Evolutionary conservation across 805 yeast species (phyloP).

Genomic region (Zygoascus ofunaensis): DNA sequence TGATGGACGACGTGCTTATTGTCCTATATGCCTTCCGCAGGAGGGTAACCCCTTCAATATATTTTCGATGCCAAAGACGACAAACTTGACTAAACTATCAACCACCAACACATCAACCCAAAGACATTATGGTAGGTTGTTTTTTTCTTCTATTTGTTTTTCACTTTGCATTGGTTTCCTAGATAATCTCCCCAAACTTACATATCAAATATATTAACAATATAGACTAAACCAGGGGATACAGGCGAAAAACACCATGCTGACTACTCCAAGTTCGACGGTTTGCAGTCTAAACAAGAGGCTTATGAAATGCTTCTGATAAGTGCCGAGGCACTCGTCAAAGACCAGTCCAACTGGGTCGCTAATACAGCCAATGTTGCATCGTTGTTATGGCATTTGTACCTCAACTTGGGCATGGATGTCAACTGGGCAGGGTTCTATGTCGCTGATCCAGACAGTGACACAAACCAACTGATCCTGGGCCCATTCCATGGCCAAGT

Average conservation of each 20-base stretch:
- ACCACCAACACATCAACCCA: too few relatives aligned
- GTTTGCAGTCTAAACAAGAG: conserved; percentile 33
- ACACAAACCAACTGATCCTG: conserved; percentile 43
- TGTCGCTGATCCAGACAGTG: conserved; percentile 36
- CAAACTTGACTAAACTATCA: too few relatives aligned
- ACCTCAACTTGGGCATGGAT: conserved; percentile 42
- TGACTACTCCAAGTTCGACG: conserved; percentile 50
- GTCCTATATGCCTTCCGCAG: too few relatives aligned
- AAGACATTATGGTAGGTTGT: too few relatives aligned
- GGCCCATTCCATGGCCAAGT: conserved; percentile 98
- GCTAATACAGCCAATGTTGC: conserved; percentile 81
- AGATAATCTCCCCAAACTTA: too few relatives aligned
- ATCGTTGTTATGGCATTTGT: conserved; percentile 82
- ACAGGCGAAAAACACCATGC: conserved; percentile 44
- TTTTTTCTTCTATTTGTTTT: too few relatives aligned
- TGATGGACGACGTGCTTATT: too few relatives aligned
- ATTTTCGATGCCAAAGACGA: too few relatives aligned
- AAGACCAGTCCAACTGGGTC: conserved; percentile 71
- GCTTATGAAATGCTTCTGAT: conserved; percentile 47
- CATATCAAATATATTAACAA: too few relatives aligned
- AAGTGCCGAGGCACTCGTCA: conserved; percentile 56
- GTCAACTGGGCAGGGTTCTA: conserved; percentile 97
- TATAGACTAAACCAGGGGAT: too few relatives aligned
- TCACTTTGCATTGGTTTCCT: too few relatives aligned
- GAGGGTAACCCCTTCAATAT: too few relatives aligned